These are phyloP conservation scores for Pelargonium australe DNA, from an alignment of 441 rosid genomes.

Conservation along the genomic window DNA sequence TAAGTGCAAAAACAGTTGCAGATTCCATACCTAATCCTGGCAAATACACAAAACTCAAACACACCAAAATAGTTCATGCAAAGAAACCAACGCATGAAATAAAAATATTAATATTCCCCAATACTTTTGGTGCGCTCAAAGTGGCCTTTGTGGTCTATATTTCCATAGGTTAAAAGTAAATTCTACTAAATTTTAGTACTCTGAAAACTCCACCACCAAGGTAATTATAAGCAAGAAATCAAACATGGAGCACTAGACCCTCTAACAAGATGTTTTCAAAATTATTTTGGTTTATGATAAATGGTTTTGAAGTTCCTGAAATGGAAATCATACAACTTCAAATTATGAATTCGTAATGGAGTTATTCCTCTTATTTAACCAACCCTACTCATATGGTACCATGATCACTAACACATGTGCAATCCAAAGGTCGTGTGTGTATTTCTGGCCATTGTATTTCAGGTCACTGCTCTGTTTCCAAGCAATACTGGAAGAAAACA, in stretches of 20 bases:
- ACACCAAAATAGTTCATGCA: not conserved
- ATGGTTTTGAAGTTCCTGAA: no score
- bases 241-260: no score
- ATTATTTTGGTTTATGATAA: no score
- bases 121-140: not conserved
- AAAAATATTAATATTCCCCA: conserved; percentile 8
- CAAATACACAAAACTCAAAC: not conserved
- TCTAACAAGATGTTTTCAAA: no score
- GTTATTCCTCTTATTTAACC: not conserved
- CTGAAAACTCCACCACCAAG: no score
- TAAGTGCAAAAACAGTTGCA: not conserved
- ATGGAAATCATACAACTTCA: no score
- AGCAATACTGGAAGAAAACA: not conserved
- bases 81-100: not conserved
- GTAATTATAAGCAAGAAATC: no score
- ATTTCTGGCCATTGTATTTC: not conserved
- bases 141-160: not conserved
- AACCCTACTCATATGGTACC: not conserved
- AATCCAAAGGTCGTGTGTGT: no score
- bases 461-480: not conserved
- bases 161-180: not conserved
- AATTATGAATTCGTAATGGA: no score
- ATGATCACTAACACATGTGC: no score
- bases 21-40: not conserved
- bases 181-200: not conserved